Evolutionary conservation across 78 protist genomes (phyloP).

Genomic region (Dictyostelium discoideum): dicty_2.7 NC_007091.3:1082501-1083000

Average conservation of each 20-base stretch:
- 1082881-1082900: neutral
- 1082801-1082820: constrained; percentile 74
- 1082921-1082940: too few relatives aligned
- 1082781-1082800: constrained; percentile 63
- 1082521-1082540: too few relatives aligned
- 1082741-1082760: constrained; percentile 72
- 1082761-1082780: constrained; percentile 63
- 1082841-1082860: neutral
- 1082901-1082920: neutral
- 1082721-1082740: constrained; percentile 66
- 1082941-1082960: neutral
- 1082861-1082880: neutral
- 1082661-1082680: constrained; percentile 72
- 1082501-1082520: too few relatives aligned
- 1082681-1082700: constrained; percentile 76
- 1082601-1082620: neutral
- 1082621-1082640: constrained; percentile 33
- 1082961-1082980: constrained; percentile 15
- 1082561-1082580: neutral
- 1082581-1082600: neutral
- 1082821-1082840: constrained; percentile 42
- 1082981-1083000: constrained; percentile 41
- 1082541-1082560: too few relatives aligned
- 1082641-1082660: constrained; percentile 75
- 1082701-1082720: constrained; percentile 76